Conservation (phyloP, 352 stramenopile genomes). For the Phytophthora ohioensis region DNA sequence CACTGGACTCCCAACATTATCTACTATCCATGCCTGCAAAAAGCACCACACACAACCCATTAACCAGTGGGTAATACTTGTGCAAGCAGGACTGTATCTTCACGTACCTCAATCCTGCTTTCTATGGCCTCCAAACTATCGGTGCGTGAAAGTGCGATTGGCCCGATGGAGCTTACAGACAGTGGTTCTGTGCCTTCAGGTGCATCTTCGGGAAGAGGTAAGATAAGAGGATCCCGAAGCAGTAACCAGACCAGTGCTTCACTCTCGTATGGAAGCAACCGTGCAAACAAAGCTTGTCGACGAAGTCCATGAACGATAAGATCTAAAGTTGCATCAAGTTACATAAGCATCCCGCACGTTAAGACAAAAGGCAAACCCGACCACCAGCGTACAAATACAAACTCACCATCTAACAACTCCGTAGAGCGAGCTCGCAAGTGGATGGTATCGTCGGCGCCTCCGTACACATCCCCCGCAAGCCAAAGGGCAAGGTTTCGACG, state of each 20-base stretch:
- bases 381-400: not conserved
- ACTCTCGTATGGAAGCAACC: conserved; percentile 50
- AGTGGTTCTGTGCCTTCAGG: conserved; percentile 6
- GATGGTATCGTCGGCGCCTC: conserved; percentile 52
- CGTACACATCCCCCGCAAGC: conserved; percentile 54
- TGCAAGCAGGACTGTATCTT: not conserved
- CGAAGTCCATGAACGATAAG: conserved; percentile 55
- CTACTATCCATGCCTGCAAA: conserved; percentile 52
- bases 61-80: not conserved
- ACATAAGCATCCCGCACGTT: not conserved
- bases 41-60: conserved; percentile 1
- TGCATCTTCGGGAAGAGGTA: conserved; percentile 31
- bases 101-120: conserved; percentile 57
- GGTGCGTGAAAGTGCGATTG: conserved; percentile 54
- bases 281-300: conserved; percentile 54
- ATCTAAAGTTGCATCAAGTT: conserved; percentile 31
- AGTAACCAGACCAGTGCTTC: conserved; percentile 62
- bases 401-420: conserved; percentile 57
- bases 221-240: conserved; percentile 54
- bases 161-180: conserved; percentile 50
- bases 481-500: conserved; percentile 57
- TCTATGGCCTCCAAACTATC: conserved; percentile 69
- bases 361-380: conserved; percentile 1
- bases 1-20: conserved; percentile 47
- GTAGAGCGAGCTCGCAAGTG: conserved; percentile 45